phyloP scores from a whole-genome alignment of 164 flowering plant genomes.

The Amborella trichopoda region DNA sequence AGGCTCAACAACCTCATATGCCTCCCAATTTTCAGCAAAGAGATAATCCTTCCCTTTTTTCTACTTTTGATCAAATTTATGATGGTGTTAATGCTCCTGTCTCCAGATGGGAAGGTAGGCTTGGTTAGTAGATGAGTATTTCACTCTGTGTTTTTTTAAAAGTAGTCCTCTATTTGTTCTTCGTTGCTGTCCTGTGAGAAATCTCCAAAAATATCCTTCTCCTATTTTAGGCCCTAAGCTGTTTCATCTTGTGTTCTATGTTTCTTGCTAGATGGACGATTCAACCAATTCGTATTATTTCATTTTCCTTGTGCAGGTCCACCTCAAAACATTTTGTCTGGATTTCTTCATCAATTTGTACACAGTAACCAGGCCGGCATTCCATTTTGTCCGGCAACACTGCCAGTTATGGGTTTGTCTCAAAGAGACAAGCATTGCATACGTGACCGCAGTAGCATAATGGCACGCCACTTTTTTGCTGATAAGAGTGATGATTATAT shows the following conservation, averaged over 20 bases:
- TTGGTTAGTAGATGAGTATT: too few relatives aligned
- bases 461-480: conserved; percentile 92
- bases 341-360: conserved; percentile 78
- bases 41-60: conserved; percentile 14
- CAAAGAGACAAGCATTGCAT: conserved; percentile 86
- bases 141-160: too few relatives aligned
- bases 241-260: too few relatives aligned
- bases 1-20: conserved; percentile 35
- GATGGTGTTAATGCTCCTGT: conserved; percentile 21
- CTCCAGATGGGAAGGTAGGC: conserved; percentile 70
- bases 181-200: too few relatives aligned
- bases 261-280: neutral
- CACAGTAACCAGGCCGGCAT: conserved; percentile 61
- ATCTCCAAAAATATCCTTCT: too few relatives aligned
- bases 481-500: conserved; percentile 87
- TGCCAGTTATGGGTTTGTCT: conserved; percentile 75
- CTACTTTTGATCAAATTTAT: conserved; percentile 24
- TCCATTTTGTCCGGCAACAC: conserved; percentile 62
- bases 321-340: conserved; percentile 78
- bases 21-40: conserved; percentile 19
- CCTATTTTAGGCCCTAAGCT: too few relatives aligned
- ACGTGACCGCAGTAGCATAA: conserved; percentile 88
- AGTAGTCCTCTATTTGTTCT: too few relatives aligned
- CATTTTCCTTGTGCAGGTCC: conserved; percentile 46
- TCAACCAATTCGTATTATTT: neutral